phyloP scores from a whole-genome alignment of 371 early-diverging fungal species.

The Mucor piriformis region DNA sequence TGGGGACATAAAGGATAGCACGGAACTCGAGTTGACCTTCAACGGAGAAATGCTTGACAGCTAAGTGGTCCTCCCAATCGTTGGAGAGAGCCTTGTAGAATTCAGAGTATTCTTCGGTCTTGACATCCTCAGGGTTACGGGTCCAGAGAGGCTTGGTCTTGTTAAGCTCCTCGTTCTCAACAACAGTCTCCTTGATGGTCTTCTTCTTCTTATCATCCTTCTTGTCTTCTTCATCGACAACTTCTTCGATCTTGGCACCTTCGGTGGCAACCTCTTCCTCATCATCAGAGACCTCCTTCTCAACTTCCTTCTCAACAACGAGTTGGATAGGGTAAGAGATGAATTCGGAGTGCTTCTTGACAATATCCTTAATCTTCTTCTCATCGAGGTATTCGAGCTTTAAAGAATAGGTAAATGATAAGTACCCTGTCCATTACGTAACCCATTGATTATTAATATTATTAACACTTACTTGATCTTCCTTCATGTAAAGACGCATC shows the following conservation, averaged over 20 bases:
- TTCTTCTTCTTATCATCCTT: slow-evolving; percentile 67
- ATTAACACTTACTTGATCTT: slow-evolving; percentile 67
- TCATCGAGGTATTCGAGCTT: slow-evolving; percentile 58
- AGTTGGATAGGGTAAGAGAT: slow-evolving; percentile 67
- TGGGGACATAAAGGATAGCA: slow-evolving; percentile 79
- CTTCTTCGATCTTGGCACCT: slow-evolving; percentile 62
- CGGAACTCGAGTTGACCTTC: slow-evolving; percentile 86
- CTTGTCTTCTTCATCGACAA: slow-evolving; percentile 74
- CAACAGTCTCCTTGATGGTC: slow-evolving; percentile 65
- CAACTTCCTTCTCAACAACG: slow-evolving; percentile 54
- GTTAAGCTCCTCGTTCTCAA: slow-evolving; percentile 62
- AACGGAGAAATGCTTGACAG: slow-evolving; percentile 76
- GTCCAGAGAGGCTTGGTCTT: slow-evolving; percentile 87
- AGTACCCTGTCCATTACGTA: neutral
- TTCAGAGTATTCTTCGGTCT: slow-evolving; percentile 73
- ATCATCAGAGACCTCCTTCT: slow-evolving; percentile 90
- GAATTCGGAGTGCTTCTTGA: slow-evolving; percentile 86
- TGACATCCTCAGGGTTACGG: slow-evolving; percentile 75
- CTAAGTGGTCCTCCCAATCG: slow-evolving; percentile 71
- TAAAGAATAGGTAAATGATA: slow-evolving; percentile 3
- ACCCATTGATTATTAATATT: slow-evolving; percentile 48
- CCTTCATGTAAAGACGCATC: slow-evolving; percentile 80
- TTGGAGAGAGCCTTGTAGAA: slow-evolving; percentile 88
- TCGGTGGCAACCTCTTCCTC: slow-evolving; percentile 65
- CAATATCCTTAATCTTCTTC: slow-evolving; percentile 60